Conservation (phyloP, 768 basidiomycete genomes). For the Boletus bicolor region DNA sequence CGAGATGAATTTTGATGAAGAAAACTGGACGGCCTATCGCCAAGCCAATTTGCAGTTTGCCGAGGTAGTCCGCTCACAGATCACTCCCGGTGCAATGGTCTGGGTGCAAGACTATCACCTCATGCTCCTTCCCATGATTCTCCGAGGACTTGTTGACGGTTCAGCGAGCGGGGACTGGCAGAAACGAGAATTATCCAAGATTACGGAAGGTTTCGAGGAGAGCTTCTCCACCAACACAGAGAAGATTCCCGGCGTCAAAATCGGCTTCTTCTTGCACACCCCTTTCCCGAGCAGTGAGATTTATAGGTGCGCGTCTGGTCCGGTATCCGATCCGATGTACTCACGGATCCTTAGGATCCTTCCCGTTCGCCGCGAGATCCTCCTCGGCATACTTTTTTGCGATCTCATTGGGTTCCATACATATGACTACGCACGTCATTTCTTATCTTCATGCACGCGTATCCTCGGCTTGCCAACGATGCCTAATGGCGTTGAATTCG, state of each 20-base stretch:
- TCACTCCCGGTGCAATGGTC: constrained; percentile 87
- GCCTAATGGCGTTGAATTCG: constrained; percentile 97
- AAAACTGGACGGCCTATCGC: constrained; percentile 96
- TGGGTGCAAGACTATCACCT: constrained; percentile 99
- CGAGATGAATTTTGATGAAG: constrained; percentile 99
- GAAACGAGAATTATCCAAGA: constrained; percentile 58
- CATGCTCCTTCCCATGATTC: constrained; percentile 95
- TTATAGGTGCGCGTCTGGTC: constrained; percentile 65
- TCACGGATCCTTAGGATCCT: constrained; percentile 61
- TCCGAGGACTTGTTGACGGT: constrained; percentile 87
- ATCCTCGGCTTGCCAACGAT: constrained; percentile 93
- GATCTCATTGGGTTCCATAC: constrained; percentile 99
- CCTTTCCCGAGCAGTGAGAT: constrained; percentile 98
- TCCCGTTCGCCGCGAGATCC: constrained; percentile 94
- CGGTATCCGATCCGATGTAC: constrained; percentile 13
- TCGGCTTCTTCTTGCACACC: constrained; percentile 98
- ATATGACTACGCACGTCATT: constrained; percentile 99
- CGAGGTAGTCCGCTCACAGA: constrained; percentile 76
- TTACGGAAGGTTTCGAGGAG: constrained; percentile 69
- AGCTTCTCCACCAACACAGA: constrained; percentile 34
- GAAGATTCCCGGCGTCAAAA: constrained; percentile 71
- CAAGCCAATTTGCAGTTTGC: constrained; percentile 96
- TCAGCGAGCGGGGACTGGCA: constrained; percentile 54
- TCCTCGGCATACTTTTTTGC: constrained; percentile 93
- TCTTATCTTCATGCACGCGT: constrained; percentile 96